These are phyloP conservation scores for Lithospermum erythrorhizon DNA, from an alignment of 257 asterid species.

Conservation along the genomic window DNA sequence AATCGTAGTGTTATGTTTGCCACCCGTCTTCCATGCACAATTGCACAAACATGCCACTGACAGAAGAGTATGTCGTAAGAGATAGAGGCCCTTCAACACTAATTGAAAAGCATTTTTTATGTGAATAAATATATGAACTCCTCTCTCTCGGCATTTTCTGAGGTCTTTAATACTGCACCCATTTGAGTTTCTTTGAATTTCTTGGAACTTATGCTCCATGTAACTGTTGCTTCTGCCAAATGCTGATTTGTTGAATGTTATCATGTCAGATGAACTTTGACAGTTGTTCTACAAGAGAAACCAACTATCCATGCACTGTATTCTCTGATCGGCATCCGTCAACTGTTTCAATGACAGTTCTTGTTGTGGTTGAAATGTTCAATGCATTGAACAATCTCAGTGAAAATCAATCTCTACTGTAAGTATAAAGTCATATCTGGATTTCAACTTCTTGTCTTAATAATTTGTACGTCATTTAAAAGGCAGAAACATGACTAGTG, in stretches of 20 bases:
- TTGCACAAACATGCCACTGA: too few relatives aligned
- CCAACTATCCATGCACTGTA: conserved; percentile 63
- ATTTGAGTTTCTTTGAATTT: neutral
- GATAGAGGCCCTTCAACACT: too few relatives aligned
- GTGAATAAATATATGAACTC: too few relatives aligned
- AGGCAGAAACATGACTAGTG: neutral
- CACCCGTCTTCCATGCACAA: too few relatives aligned
- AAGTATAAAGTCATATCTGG: conserved; percentile 19
- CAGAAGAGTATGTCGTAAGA: too few relatives aligned
- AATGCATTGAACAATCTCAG: conserved; percentile 96
- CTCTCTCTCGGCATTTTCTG: neutral
- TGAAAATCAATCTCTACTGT: conserved; percentile 96
- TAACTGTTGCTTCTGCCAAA: neutral
- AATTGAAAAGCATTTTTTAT: too few relatives aligned
- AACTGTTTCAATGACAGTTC: conserved; percentile 95
- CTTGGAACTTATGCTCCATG: neutral
- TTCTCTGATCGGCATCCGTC: conserved; percentile 89
- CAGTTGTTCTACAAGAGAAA: conserved; percentile 83
- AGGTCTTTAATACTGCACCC: neutral
- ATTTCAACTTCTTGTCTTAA: neutral
- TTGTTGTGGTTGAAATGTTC: conserved; percentile 98
- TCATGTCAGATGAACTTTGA: conserved; percentile 75
- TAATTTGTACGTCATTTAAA: neutral
- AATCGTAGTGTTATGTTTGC: too few relatives aligned
- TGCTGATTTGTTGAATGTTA: conserved; percentile 7